Base-by-base conservation (phyloP, 352 stramenopile species). In the Globisporangium emineosum region DNA sequence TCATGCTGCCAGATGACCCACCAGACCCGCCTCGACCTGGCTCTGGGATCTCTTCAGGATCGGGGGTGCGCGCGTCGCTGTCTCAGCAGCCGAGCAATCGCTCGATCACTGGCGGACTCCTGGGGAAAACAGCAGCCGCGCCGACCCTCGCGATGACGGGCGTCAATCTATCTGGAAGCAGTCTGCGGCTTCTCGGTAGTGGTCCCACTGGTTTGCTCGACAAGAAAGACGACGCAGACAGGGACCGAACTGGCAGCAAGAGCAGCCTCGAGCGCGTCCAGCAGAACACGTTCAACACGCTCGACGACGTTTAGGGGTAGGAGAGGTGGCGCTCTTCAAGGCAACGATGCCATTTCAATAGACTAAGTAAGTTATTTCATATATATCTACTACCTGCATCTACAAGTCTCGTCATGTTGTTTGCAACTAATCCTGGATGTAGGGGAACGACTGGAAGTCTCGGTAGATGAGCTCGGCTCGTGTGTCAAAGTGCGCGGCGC, bases 371-470 rank as follows among this genome's bases (percentile, higher is more conserved):
- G 30, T 54, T 40, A 54, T 53, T 43, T 35, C 43, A 29, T 60
- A 23, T 21, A 54, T 33, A 32, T 21, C 43, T 33, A 32, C 2
- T 32, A 32, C 5, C 29, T 32, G 2, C n/a, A 62, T 30, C 29
- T 21, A n/a, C 30, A 3, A 19, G 13, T 53, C 13, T 37, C 35
- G 8, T 7, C 15, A n/a, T 21, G 8, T 23, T 2, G 4, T 23
- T 25, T 29, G 1, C 9, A n/a, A 6, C 33, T 75, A 93, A 43
- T 91, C 84, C 67, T 93, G 81, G 50, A 90, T 69, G 52, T 81
- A 93, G 8, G 80, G 77, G 53, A 91, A 93, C 29, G 75, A 78
- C 63, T 89, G 72, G 47, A 91, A 92, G 62, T 93, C 84, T 25
- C 75, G 64, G 66, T 86, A 93, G 2, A 90, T 45, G 49, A 91